Base-by-base conservation (phyloP, 2,329 filamentous ascomycete species). In the Seiridium unicorne region DNA sequence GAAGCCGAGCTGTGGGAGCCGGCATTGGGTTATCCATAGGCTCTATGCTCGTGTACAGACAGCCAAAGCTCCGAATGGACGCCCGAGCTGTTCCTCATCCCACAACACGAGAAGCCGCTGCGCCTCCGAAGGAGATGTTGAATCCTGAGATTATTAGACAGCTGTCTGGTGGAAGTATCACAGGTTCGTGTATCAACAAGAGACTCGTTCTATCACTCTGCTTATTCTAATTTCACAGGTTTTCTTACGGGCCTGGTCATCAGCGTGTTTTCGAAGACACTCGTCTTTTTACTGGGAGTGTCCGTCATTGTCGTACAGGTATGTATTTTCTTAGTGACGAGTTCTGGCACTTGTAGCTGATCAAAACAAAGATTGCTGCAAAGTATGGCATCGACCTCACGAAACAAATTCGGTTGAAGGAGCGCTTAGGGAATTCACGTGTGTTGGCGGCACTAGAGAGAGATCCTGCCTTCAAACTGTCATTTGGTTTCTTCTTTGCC, bases 401-500 rank as follows among this genome's bases (percentile, higher is more conserved):
- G 42, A 61, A 70, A 35, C 69, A 72, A 55, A 60, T 75, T 13
- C 67, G 62, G 26, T 10, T 74, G 32, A 73, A 68, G 63, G 66
- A 73, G 55, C 68, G 70, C 46, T 8, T 75, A 42, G 67, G 70
- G 6, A 71, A 70, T 54, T 79, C 78, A 47, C 71, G 75, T 13
- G 67, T 84, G 47, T 71, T 81, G 51, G 79, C 78, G 4, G 76
- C 81, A 51, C 74, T 89, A 57, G 79, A 83, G 66, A 79, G 83
- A 62, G 84, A 87, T 65, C 81, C 85, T 2, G 83, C 84, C 18
- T 89, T 90, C 70, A 89, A 89, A 70, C 71, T 88, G 31, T 86
- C 88, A 3, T 93, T 93, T 72, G 85, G 87, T n/a, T 69, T 85
- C 47, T 89, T 90, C 35, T 93, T 93, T 75, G 84, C 88, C 34